These are phyloP conservation scores for Hyphodiscus sp. DNA, from an alignment of 2,329 filamentous ascomycete species.

Conservation along the genomic window DNA sequence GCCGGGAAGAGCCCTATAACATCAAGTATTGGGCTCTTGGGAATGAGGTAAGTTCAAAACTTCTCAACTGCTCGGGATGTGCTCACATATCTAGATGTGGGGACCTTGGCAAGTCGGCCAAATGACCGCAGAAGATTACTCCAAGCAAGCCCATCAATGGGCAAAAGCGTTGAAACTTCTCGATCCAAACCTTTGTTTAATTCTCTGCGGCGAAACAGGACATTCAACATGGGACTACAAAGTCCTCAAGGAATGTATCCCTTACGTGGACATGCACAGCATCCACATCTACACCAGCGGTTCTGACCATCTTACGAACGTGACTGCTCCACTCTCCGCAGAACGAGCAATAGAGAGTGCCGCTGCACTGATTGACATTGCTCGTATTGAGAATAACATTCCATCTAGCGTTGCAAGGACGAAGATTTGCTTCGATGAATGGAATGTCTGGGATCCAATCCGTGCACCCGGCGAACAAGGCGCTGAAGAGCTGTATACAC, in stretches of 20 bases:
- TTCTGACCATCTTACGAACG: conserved; percentile 40
- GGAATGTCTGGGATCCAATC: conserved; percentile 63
- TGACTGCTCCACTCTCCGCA: conserved; percentile 50
- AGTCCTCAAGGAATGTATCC: conserved; percentile 54
- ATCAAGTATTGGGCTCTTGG: conserved; percentile 84
- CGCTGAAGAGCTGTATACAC: conserved; percentile 56
- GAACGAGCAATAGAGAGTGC: conserved; percentile 61
- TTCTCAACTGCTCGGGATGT: not conserved
- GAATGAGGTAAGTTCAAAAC: conserved; percentile 47
- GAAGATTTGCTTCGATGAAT: conserved; percentile 64
- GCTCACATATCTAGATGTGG: conserved; percentile 23
- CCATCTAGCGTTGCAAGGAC: conserved; percentile 33
- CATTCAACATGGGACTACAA: conserved; percentile 56
- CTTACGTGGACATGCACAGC: conserved; percentile 59
- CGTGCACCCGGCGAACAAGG: conserved; percentile 56
- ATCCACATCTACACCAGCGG: conserved; percentile 59
- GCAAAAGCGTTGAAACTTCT: conserved; percentile 51
- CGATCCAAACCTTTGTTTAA: conserved; percentile 53
- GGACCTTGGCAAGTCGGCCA: conserved; percentile 44
- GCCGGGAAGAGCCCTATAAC: conserved; percentile 69
- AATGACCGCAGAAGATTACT: conserved; percentile 50
- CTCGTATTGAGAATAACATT: conserved; percentile 49
- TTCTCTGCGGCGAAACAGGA: conserved; percentile 59
- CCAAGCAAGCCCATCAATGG: conserved; percentile 51
- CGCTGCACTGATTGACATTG: conserved; percentile 54